Conservation (phyloP, 306 rosid genomes). For the Trichosanthes cucumerina region DNA sequence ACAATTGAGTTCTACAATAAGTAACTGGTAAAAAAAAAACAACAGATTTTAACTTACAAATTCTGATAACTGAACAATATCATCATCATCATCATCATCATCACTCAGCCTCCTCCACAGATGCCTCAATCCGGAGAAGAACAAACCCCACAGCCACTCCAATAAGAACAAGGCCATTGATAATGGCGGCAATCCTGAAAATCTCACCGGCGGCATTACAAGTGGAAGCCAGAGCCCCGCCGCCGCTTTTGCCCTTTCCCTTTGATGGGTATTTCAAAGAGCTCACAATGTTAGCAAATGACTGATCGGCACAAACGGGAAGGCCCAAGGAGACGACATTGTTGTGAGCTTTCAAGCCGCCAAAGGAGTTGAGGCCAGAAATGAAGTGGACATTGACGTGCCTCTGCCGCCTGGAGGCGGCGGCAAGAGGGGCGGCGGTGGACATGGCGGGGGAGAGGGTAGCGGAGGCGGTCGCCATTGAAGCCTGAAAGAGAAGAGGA, state of each 20-base stretch:
- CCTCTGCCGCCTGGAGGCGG: slow-evolving; percentile 19
- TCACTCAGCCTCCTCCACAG: slow-evolving; percentile 52
- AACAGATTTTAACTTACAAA: slow-evolving; percentile 12
- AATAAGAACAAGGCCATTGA: slow-evolving; percentile 55
- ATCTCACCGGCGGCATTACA: slow-evolving; percentile 71
- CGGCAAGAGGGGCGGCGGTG: slow-evolving; percentile 22
- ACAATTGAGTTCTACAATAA: slow-evolving; percentile 4
- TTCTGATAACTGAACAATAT: slow-evolving; percentile 5
- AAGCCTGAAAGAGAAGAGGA: slow-evolving; percentile 19
- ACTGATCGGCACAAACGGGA: slow-evolving; percentile 35
- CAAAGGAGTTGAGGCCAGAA: slow-evolving; percentile 41
- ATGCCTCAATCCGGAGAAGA: slow-evolving; percentile 73
- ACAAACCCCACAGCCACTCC: slow-evolving; percentile 88
- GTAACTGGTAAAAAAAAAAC: neutral
- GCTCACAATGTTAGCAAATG: slow-evolving; percentile 55
- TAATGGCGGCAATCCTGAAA: slow-evolving; percentile 61
- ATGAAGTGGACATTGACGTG: slow-evolving; percentile 29
- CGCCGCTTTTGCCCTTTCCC: slow-evolving; percentile 35
- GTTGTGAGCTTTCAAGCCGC: slow-evolving; percentile 56
- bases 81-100: slow-evolving; percentile 3
- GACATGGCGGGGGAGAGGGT: slow-evolving; percentile 39
- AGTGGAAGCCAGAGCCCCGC: slow-evolving; percentile 50
- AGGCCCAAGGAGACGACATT: slow-evolving; percentile 42
- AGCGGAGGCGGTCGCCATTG: slow-evolving; percentile 52
- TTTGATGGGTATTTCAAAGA: slow-evolving; percentile 40